These are phyloP conservation scores for Clonostachys rosea DNA, from an alignment of 2,329 filamentous ascomycete genomes.

Conservation along the genomic window DNA sequence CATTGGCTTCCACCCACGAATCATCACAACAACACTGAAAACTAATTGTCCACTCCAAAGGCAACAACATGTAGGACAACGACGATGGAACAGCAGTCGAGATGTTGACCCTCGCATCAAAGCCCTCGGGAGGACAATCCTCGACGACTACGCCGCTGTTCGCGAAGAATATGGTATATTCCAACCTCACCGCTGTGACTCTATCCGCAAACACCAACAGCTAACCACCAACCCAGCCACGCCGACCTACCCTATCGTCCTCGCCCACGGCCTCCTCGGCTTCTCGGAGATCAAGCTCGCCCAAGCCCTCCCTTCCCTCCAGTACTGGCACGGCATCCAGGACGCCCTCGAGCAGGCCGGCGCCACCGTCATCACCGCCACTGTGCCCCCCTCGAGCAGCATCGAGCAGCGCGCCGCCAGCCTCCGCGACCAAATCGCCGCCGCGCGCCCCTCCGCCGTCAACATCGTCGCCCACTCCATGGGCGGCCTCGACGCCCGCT, in stretches of 20 bases:
- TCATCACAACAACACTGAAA: neutral
- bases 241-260: conserved; percentile 57
- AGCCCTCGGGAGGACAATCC: conserved; percentile 33
- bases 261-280: conserved; percentile 61
- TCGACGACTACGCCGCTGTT: conserved; percentile 39
- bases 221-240: conserved; percentile 28
- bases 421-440: conserved; percentile 49
- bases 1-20: too few relatives aligned
- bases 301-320: conserved; percentile 47
- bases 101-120: conserved; percentile 18
- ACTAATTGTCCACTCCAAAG: neutral
- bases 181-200: neutral
- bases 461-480: conserved; percentile 72
- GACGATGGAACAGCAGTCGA: neutral
- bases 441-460: conserved; percentile 48
- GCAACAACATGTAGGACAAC: neutral
- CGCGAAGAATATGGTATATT: conserved; percentile 36
- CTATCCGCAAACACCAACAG: too few relatives aligned
- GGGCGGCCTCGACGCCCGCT: conserved; percentile 61
- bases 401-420: conserved; percentile 56
- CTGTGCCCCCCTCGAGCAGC: conserved; percentile 55
- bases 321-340: conserved; percentile 63
- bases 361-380: conserved; percentile 52
- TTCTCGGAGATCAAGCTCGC: conserved; percentile 53
- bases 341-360: conserved; percentile 50